phyloP scores from a whole-genome alignment of 129 eudicot species.

The Deinandra increscens region DNA sequence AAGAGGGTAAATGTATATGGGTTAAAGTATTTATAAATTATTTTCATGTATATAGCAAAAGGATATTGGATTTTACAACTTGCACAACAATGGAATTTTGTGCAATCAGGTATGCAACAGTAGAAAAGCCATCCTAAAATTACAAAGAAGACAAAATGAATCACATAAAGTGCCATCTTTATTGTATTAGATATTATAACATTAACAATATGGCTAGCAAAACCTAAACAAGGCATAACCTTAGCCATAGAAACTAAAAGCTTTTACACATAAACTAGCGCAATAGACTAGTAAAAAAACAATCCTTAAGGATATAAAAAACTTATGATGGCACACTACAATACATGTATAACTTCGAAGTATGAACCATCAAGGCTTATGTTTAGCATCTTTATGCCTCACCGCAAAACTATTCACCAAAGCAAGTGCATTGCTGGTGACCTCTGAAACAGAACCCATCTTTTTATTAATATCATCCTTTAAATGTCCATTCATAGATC shows the following conservation, averaged over 20 bases:
- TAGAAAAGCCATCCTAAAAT: not conserved
- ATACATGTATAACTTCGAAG: too few species aligned
- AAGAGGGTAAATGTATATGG: too few species aligned
- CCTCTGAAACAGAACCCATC: constrained; percentile 41
- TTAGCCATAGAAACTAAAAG: constrained; percentile 6
- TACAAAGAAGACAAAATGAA: not conserved
- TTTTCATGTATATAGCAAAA: too few species aligned
- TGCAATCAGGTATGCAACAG: too few species aligned
- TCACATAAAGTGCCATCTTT: constrained; percentile 15
- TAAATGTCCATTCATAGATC: constrained; percentile 42
- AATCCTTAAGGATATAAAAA: constrained; percentile 20
- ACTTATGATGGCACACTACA: too few species aligned
- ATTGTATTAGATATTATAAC: constrained; percentile 18
- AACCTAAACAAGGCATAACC: constrained; percentile 19
- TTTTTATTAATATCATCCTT: constrained; percentile 46
- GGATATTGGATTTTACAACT: too few species aligned
- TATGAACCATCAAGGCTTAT: constrained; percentile 19
- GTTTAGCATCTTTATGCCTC: constrained; percentile 25
- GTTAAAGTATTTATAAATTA: too few species aligned
- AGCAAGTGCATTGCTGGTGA: constrained; percentile 83
- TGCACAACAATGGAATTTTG: too few species aligned
- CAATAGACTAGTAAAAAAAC: constrained; percentile 18
- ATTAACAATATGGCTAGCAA: constrained; percentile 11
- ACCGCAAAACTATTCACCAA: constrained; percentile 56
- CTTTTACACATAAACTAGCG: constrained; percentile 12